Percentiles rank a stretch among this genome's conserved stretches.
Conservation (phyloP, 176 grass and related monocot genomes). For the Phragmites australis region DNA sequence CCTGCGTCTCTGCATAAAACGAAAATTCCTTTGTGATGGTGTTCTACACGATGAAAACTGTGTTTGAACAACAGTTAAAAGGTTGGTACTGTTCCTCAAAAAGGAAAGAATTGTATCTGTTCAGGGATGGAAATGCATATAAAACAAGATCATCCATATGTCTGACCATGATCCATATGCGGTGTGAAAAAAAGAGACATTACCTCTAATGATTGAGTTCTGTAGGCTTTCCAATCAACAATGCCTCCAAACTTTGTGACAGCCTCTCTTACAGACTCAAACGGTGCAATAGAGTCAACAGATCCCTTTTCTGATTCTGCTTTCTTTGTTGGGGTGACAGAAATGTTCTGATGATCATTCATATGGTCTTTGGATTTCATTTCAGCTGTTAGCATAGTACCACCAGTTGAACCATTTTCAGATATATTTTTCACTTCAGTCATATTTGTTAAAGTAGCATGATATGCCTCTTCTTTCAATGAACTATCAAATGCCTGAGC, state of each 20-base stretch:
- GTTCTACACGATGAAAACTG: background rate
- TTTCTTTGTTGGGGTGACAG: constrained; percentile 30
- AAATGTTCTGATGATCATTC: constrained; percentile 21
- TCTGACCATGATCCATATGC: constrained; percentile 7
- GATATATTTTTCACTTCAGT: constrained; percentile 20
- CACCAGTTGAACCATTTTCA: constrained; percentile 34
- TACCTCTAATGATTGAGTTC: constrained; percentile 73
- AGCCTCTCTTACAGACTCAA: constrained; percentile 91
- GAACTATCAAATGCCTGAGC: constrained; percentile 11
- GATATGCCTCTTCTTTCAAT: constrained; percentile 8
- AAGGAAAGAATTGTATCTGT: background rate
- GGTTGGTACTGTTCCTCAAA: constrained; percentile 14
- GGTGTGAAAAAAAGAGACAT: constrained; percentile 7
- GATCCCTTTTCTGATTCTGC: constrained; percentile 39
- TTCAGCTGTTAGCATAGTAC: constrained; percentile 24
- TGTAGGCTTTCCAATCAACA: constrained; percentile 95
- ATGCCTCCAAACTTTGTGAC: constrained; percentile 92
- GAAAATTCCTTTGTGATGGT: constrained; percentile 8
- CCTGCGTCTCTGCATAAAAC: constrained; percentile 59
- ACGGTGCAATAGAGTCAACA: constrained; percentile 78
- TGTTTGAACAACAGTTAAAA: background rate
- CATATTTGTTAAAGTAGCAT: constrained; percentile 22
- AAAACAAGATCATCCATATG: background rate
- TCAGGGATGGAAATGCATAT: constrained; percentile 15
- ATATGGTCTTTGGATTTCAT: constrained; percentile 27